Conservation (phyloP, 495 filamentous ascomycete genomes). For the Penicillium flavigenum region DNA sequence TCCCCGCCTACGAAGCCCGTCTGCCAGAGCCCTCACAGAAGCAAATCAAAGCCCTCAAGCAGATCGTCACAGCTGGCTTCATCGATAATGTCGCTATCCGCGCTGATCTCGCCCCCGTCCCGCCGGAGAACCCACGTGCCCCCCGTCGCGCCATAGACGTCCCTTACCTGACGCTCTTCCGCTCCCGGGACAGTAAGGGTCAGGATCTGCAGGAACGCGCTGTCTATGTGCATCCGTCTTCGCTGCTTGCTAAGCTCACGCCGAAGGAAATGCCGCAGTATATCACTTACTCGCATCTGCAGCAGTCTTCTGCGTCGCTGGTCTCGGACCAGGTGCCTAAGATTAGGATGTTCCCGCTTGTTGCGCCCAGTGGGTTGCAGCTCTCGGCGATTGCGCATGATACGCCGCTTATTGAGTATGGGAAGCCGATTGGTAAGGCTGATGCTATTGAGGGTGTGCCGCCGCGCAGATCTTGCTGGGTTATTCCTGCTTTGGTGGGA, state of each 20-base stretch:
- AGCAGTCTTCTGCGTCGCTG: slow-evolving; percentile 57
- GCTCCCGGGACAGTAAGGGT: slow-evolving; percentile 55
- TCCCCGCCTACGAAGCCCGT: slow-evolving; percentile 56
- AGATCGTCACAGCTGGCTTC: slow-evolving; percentile 89
- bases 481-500: slow-evolving; percentile 69
- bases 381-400: slow-evolving; percentile 79
- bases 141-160: slow-evolving; percentile 83
- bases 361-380: slow-evolving; percentile 68
- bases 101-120: slow-evolving; percentile 74
- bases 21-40: slow-evolving; percentile 68
- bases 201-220: slow-evolving; percentile 53
- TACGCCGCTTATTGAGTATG: slow-evolving; percentile 79
- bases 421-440: slow-evolving; percentile 86
- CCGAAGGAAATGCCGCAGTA: slow-evolving; percentile 77
- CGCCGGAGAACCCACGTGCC: slow-evolving; percentile 67
- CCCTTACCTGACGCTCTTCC: slow-evolving; percentile 84
- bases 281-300: slow-evolving; percentile 82
- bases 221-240: slow-evolving; percentile 86
- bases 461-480: slow-evolving; percentile 72
- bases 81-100: slow-evolving; percentile 95
- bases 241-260: slow-evolving; percentile 69
- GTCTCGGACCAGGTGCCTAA: slow-evolving; percentile 59
- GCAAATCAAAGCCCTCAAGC: slow-evolving; percentile 78
- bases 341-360: slow-evolving; percentile 86
- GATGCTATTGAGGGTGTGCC: slow-evolving; percentile 54